Evolutionary conservation across 202 grass and related monocot species (phyloP).

Genomic region (Cymbopogon flexuosus): DNA sequence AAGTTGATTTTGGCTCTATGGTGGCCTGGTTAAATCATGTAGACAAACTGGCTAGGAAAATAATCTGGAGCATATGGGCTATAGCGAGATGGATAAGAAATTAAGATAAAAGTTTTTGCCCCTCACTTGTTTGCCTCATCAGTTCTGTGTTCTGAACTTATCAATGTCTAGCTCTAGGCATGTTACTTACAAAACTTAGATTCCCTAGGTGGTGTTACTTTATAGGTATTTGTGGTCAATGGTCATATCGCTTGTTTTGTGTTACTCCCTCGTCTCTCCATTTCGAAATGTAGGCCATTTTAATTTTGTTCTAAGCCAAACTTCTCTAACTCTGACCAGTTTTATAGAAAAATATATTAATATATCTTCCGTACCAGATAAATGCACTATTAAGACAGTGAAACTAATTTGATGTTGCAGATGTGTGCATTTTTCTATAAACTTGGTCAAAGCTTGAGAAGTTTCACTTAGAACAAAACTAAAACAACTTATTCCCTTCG

Average conservation of each 20-base stretch:
- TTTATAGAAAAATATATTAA: neutral
- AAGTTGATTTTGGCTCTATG: neutral
- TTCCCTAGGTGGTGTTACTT: no score
- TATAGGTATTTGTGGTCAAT: no score
- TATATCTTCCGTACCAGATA: neutral
- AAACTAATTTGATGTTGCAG: neutral
- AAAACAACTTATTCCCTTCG: neutral
- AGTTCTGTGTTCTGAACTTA: neutral
- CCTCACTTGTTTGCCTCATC: neutral
- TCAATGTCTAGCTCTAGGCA: neutral
- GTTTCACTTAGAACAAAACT: neutral
- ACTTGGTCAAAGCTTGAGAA: neutral
- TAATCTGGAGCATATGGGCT: neutral
- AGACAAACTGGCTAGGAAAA: conserved; percentile 11
- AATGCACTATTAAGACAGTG: neutral
- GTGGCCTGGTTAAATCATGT: neutral
- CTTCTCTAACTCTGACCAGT: neutral
- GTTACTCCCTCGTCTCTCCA: neutral
- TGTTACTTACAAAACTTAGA: no score
- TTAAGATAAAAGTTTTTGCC: neutral
- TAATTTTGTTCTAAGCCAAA: neutral
- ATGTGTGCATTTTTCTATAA: neutral
- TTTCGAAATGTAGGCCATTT: neutral
- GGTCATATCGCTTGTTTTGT: neutral
- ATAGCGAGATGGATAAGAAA: neutral